Evolutionary conservation across 2,329 filamentous ascomycete genomes (phyloP).

Genomic region (Trichoderma oligosporum): DNA sequence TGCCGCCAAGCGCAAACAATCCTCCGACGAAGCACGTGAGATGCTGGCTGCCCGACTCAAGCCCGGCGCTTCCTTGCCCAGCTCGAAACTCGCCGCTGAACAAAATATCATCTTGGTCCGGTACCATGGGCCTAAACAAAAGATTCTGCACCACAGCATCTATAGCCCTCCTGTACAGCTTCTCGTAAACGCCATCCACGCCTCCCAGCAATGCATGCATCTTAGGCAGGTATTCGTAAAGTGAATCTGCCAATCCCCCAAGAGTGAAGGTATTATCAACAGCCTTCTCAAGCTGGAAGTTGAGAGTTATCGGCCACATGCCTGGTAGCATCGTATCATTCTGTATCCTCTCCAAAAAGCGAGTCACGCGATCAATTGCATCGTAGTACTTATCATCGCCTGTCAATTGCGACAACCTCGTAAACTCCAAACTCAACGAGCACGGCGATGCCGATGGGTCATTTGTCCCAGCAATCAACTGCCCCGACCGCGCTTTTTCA

Average conservation of each 20-base stretch:
- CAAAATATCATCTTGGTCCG: slow-evolving; percentile 58
- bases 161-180: slow-evolving; percentile 62
- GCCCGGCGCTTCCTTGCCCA: slow-evolving; percentile 21
- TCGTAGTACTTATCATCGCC: slow-evolving; percentile 72
- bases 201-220: slow-evolving; percentile 65
- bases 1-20: slow-evolving; percentile 63
- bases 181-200: slow-evolving; percentile 54
- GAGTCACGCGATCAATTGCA: slow-evolving; percentile 68
- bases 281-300: slow-evolving; percentile 55
- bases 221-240: slow-evolving; percentile 61
- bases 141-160: slow-evolving; percentile 59
- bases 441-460: slow-evolving; percentile 50
- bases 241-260: slow-evolving; percentile 53
- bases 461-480: slow-evolving; percentile 49
- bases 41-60: slow-evolving; percentile 33
- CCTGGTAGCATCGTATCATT: slow-evolving; percentile 67
- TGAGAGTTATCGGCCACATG: slow-evolving; percentile 68
- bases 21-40: slow-evolving; percentile 63
- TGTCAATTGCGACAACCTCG: slow-evolving; percentile 68
- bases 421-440: slow-evolving; percentile 73
- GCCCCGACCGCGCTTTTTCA: slow-evolving; percentile 37
- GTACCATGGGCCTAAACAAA: slow-evolving; percentile 67
- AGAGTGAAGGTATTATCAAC: slow-evolving; percentile 45
- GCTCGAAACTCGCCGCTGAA: slow-evolving; percentile 33
- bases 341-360: slow-evolving; percentile 65